These are phyloP conservation scores for Singerocomus rubriflavus DNA, from an alignment of 1,284 basidiomycete species.

Conservation along the genomic window DNA sequence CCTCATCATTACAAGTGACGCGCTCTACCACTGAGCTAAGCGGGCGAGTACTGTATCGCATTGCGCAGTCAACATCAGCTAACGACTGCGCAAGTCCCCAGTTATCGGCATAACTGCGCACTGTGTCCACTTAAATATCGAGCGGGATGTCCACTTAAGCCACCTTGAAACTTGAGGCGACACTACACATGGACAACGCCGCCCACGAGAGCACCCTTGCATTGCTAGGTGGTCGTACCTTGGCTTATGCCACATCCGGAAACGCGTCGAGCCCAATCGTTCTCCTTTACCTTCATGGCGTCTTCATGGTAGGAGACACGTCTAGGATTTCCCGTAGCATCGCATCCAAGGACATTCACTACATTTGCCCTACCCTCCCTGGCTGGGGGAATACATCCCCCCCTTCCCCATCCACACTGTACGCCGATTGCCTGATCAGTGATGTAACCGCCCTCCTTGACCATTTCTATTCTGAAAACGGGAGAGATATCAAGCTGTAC, in stretches of 20 bases:
- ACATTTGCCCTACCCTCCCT: conserved; percentile 49
- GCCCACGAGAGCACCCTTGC: conserved; percentile 38
- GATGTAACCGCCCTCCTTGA: conserved; percentile 49
- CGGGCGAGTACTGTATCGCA: conserved; percentile 40
- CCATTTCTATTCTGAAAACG: conserved; percentile 45
- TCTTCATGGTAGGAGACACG: conserved; percentile 46
- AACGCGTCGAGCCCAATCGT: conserved; percentile 45
- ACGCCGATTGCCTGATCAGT: conserved; percentile 41
- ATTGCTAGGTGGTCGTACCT: conserved; percentile 43
- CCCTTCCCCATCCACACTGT: conserved; percentile 34
- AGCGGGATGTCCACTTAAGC: background rate
- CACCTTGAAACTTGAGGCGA: background rate
- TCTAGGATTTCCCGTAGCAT: conserved; percentile 33
- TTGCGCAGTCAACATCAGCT: no score
- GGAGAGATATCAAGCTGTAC: conserved; percentile 43
- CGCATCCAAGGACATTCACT: conserved; percentile 41
- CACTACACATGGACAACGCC: background rate
- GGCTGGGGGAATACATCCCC: conserved; percentile 56
- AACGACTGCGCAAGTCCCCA: no score
- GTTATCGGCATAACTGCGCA: conserved; percentile 1
- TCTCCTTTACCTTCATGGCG: conserved; percentile 52
- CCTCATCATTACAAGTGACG: conserved; percentile 58
- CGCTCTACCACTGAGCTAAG: conserved; percentile 61
- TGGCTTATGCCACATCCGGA: conserved; percentile 51
- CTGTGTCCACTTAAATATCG: background rate